These are phyloP conservation scores for Ballota nigra DNA, from an alignment of 257 asterid species.

Conservation along the genomic window DNA sequence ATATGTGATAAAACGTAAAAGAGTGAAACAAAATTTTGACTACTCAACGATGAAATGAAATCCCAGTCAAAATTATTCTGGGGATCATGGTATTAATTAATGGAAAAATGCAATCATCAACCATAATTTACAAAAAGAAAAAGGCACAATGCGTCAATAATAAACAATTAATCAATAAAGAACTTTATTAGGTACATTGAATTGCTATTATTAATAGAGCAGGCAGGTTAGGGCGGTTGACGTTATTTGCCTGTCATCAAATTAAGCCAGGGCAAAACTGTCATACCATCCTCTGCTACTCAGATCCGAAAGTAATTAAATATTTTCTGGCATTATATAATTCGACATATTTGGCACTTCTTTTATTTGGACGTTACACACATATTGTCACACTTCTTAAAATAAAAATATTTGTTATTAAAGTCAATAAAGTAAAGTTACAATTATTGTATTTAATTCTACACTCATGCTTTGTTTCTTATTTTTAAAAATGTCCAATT, in stretches of 20 bases:
- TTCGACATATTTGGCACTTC: too few relatives aligned
- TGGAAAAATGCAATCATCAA: background rate
- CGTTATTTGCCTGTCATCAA: background rate
- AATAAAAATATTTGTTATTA: too few relatives aligned
- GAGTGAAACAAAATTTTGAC: background rate
- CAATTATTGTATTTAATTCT: too few relatives aligned
- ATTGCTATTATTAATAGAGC: background rate
- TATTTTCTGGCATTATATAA: too few relatives aligned
- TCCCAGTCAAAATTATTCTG: background rate
- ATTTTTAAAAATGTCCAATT: too few relatives aligned
- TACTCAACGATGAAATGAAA: background rate
- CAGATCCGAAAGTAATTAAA: too few relatives aligned
- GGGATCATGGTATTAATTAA: background rate
- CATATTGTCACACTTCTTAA: too few relatives aligned
- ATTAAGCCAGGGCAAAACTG: background rate
- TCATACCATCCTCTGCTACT: background rate
- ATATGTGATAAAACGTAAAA: background rate
- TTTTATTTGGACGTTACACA: too few relatives aligned
- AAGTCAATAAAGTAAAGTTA: too few relatives aligned
- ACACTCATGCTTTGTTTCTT: too few relatives aligned
- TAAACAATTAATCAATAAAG: background rate
- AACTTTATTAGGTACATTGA: background rate
- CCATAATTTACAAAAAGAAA: background rate
- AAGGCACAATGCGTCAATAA: background rate
- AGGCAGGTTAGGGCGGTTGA: constrained; percentile 3